phyloP scores from a whole-genome alignment of 441 rosid species.

The Erysimum cheiri region DNA sequence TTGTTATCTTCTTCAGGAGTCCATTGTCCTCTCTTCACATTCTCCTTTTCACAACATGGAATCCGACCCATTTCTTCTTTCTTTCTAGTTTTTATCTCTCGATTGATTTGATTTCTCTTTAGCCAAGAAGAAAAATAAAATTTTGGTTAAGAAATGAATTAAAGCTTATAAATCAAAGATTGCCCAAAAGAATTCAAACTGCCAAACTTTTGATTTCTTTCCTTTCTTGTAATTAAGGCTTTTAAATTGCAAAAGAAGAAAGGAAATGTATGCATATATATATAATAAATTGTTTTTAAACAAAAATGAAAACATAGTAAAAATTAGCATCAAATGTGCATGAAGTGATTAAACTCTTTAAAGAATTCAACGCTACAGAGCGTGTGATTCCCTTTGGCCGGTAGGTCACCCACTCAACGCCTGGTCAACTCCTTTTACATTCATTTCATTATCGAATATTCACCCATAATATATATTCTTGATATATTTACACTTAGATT shows the following conservation, averaged over 20 bases:
- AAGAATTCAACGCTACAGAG: constrained; percentile 91
- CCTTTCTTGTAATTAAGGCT: constrained; percentile 36
- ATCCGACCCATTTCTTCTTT: constrained; percentile 77
- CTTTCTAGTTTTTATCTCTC: constrained; percentile 18
- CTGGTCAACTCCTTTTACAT: constrained; percentile 63
- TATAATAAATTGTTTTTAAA: constrained; percentile 19
- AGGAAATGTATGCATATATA: constrained; percentile 42
- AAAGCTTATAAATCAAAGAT: constrained; percentile 32
- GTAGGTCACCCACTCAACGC: constrained; percentile 93
- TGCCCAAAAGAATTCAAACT: constrained; percentile 42
- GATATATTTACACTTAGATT: background rate
- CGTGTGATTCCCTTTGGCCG: constrained; percentile 76
- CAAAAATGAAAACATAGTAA: constrained; percentile 15
- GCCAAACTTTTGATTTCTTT: constrained; percentile 39
- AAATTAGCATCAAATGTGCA: constrained; percentile 64
- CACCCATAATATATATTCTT: background rate
- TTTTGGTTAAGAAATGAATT: constrained; percentile 12
- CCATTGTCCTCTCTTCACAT: constrained; percentile 95
- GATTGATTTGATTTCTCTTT: constrained; percentile 23
- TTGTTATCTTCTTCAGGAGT: constrained; percentile 97
- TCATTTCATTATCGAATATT: constrained; percentile 5
- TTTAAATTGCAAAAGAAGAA: constrained; percentile 45
- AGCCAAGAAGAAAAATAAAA: constrained; percentile 24
- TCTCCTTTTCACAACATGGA: constrained; percentile 93
- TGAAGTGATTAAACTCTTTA: constrained; percentile 70